These are phyloP conservation scores for Tuber brumale DNA, from an alignment of 495 filamentous ascomycete genomes.

Conservation along the genomic window DNA sequence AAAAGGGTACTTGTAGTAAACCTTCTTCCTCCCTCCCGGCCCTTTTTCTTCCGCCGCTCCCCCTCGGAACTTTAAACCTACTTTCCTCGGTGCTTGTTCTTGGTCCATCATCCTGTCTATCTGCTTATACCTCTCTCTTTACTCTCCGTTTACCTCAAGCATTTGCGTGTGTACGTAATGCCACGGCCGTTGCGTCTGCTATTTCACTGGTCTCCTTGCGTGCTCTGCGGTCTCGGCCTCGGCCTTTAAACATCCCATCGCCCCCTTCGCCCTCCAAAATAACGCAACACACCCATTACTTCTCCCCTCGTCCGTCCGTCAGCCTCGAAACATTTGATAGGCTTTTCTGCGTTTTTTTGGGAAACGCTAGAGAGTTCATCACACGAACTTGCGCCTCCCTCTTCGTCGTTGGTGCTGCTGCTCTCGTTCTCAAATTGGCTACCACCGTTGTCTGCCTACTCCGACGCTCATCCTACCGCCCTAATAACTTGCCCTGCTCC, in stretches of 20 bases:
- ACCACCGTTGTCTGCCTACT: neutral
- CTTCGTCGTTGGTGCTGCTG: neutral
- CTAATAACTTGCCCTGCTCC: neutral
- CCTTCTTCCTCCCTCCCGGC: conserved; percentile 20
- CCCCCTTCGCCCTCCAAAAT: conserved; percentile 17
- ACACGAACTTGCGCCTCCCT: neutral
- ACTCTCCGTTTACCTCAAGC: neutral
- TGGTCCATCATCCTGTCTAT: conserved; percentile 3
- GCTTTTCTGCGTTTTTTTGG: neutral
- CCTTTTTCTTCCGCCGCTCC: conserved; percentile 29
- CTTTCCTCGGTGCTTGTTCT: conserved; percentile 3
- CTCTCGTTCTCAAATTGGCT: neutral
- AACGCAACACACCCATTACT: neutral
- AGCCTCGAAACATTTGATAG: neutral
- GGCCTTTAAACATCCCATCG: conserved; percentile 27
- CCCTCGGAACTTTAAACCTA: conserved; percentile 9
- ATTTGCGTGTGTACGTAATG: conserved; percentile 31
- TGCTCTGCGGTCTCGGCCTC: conserved; percentile 18
- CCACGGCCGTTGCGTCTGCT: conserved; percentile 28
- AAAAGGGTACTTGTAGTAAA: neutral
- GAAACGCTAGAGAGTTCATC: neutral
- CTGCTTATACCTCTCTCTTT: neutral
- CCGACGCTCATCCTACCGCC: neutral
- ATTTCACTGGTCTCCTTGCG: conserved; percentile 32
- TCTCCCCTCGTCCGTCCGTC: neutral